Evolutionary conservation across 2,329 filamentous ascomycete species (phyloP), one percentile per base, ranked within the genome.

Genomic region (Leptosphaerulina australis): DNA sequence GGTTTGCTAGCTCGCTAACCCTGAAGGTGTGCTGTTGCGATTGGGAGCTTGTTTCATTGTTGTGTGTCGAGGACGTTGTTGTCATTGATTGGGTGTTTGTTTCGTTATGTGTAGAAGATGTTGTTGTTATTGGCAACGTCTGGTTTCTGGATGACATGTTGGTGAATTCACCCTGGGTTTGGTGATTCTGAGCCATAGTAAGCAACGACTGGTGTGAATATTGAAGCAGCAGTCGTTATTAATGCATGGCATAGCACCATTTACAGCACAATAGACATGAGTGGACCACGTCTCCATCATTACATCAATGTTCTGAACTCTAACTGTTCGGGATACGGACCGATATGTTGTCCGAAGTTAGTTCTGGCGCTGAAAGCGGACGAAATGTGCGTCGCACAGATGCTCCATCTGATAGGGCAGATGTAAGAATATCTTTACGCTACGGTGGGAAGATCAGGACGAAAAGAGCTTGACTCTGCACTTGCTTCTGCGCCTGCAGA

Each of bases 131-230:
- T 14, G 30, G 31, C 8, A 44, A 28, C 38, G 43, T 26, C 37
- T 51, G 48, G 21, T 43, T 33, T 31, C 41, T 39, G 15, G 48
- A 51, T 37, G 48, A 41, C 44, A 47, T 48, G 28, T 47, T 47
- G 33, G 37, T 47, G 37, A 47, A 47, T 37, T 53, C 49, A 53
- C 49, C 38, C 17, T 24, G 28, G 25, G 18, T 37, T 34, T 47
- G 49, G 38, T 53, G 44, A 44, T 52, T 55, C 18, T 59, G 50
- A 50, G 56, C 56, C 62, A 61, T 62, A 38, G 24, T 33, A 14
- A 28, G 49, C 49, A 33, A 39, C 38, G 41, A 26, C 43, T 44
- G 38, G 37, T 50, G 24, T 50, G 34, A 40, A 26, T 18, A 37
- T 53, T 4, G 38, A 44, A 44, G 29, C 24, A 35, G 34, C 22